These are phyloP conservation scores for Aureobasidium lini DNA, from an alignment of 2,329 filamentous ascomycete genomes.

Conservation along the genomic window DNA sequence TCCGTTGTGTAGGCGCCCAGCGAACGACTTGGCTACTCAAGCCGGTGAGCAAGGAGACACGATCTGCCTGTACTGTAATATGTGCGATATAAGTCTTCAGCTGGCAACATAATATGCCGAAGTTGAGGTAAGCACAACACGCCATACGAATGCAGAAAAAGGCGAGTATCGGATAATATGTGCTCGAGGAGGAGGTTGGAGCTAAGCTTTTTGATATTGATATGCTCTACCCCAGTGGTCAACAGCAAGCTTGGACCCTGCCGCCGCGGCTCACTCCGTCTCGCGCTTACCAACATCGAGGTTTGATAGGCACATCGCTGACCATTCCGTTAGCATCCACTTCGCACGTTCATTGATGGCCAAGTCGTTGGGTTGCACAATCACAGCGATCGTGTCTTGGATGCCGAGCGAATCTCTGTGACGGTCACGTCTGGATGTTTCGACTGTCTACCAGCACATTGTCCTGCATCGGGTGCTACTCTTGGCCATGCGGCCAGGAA, in stretches of 20 bases:
- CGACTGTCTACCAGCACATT: not conserved
- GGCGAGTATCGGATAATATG: not conserved
- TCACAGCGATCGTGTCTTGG: slow-evolving; percentile 2
- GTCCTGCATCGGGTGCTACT: not conserved
- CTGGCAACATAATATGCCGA: not conserved
- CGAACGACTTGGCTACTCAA: not conserved
- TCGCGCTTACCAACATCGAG: slow-evolving; percentile 4
- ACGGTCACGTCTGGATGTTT: not conserved
- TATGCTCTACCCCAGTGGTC: not conserved
- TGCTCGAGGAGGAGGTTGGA: not conserved
- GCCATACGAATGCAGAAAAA: not conserved
- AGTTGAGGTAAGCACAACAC: not conserved
- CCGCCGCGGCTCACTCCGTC: slow-evolving; percentile 2
- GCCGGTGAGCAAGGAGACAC: not conserved
- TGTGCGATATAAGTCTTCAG: not conserved
- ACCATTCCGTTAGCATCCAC: not conserved
- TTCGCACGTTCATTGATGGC: not conserved
- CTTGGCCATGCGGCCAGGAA: not conserved
- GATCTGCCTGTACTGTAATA: not conserved
- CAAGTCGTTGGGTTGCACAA: slow-evolving; percentile 7
- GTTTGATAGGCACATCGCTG: slow-evolving; percentile 11
- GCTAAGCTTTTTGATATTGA: slow-evolving; percentile 7
- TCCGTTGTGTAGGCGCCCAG: not conserved
- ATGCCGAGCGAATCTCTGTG: not conserved
- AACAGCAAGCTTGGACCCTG: not conserved